Evolutionary conservation across 345 rosid species (phyloP).

Genomic region (Gossypium raimondii): DNA sequence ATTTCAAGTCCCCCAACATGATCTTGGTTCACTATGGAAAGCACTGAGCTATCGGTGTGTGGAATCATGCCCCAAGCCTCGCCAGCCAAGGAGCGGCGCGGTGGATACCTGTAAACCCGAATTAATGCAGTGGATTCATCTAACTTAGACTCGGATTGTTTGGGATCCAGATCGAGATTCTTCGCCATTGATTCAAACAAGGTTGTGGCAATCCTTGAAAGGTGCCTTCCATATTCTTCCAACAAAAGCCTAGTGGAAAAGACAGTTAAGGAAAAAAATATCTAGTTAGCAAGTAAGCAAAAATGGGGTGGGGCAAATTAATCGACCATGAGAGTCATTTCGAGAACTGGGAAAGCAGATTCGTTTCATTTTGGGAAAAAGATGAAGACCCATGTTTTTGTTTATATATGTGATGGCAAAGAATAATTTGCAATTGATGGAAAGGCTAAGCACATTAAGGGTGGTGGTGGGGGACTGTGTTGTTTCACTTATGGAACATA

Average conservation of each 20-base stretch:
- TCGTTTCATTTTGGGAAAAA: not conserved
- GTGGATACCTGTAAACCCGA: conserved; percentile 64
- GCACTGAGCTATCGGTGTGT: conserved; percentile 80
- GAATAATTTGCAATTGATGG: not conserved
- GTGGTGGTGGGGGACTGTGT: not conserved
- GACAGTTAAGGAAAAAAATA: not conserved
- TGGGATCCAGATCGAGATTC: conserved; percentile 39
- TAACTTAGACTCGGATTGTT: conserved; percentile 26
- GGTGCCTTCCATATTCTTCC: conserved; percentile 68
- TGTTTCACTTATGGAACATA: not conserved
- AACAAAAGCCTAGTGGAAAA: conserved; percentile 35
- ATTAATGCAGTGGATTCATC: conserved; percentile 51
- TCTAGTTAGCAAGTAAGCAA: not conserved
- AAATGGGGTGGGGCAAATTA: not conserved
- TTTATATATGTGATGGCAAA: conserved; percentile 10
- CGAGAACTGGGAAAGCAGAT: conserved; percentile 1
- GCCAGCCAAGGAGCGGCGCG: not conserved
- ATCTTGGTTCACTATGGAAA: conserved; percentile 59
- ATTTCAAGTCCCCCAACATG: conserved; percentile 65
- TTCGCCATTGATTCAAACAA: conserved; percentile 46
- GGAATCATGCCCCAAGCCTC: conserved; percentile 46
- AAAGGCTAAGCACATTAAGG: not conserved
- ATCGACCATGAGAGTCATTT: conserved; percentile 3
- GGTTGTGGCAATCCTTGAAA: conserved; percentile 39
- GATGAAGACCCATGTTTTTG: not conserved